phyloP scores from a whole-genome alignment of 1,284 basidiomycete species.

The Athelia psychrophila region DNA sequence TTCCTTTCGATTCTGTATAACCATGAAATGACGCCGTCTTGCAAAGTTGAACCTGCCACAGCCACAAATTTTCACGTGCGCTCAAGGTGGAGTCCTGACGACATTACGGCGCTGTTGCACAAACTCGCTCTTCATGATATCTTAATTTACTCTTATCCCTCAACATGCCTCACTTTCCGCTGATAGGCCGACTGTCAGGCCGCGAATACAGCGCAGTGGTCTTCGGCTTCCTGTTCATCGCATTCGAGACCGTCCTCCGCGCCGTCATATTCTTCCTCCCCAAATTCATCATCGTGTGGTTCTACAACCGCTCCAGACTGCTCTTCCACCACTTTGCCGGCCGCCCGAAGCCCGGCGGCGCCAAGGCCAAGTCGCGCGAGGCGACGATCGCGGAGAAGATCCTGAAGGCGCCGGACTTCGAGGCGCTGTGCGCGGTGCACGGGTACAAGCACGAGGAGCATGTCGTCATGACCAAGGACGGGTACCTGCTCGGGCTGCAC shows the following conservation, averaged over 20 bases:
- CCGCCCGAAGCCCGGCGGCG: conserved; percentile 17
- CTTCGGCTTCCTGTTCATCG: conserved; percentile 58
- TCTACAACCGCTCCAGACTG: conserved; percentile 62
- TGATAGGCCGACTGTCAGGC: conserved; percentile 63
- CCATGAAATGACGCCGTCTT: too few relatives aligned
- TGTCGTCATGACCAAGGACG: conserved; percentile 78
- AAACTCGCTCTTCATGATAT: too few relatives aligned
- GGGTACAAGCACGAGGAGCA: conserved; percentile 77
- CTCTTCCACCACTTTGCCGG: conserved; percentile 56
- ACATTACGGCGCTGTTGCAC: too few relatives aligned
- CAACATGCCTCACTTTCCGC: conserved; percentile 52
- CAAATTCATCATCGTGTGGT: conserved; percentile 67
- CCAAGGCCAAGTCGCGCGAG: conserved; percentile 30
- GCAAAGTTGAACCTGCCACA: too few relatives aligned
- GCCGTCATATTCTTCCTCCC: conserved; percentile 66
- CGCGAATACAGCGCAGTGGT: conserved; percentile 71
- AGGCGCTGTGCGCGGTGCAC: conserved; percentile 63
- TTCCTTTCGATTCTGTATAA: too few relatives aligned
- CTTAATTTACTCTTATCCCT: too few relatives aligned
- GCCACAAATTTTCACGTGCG: too few relatives aligned
- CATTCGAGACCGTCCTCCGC: conserved; percentile 61
- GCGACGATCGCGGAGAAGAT: conserved; percentile 49
- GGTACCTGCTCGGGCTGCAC: conserved; percentile 74
- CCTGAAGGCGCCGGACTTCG: conserved; percentile 67
- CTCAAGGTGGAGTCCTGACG: too few relatives aligned